Percentiles rank a stretch among this genome's conserved stretches.
These are phyloP conservation scores for Platismatia glauca DNA, from an alignment of 495 filamentous ascomycete species.

Conservation along the genomic window DNA sequence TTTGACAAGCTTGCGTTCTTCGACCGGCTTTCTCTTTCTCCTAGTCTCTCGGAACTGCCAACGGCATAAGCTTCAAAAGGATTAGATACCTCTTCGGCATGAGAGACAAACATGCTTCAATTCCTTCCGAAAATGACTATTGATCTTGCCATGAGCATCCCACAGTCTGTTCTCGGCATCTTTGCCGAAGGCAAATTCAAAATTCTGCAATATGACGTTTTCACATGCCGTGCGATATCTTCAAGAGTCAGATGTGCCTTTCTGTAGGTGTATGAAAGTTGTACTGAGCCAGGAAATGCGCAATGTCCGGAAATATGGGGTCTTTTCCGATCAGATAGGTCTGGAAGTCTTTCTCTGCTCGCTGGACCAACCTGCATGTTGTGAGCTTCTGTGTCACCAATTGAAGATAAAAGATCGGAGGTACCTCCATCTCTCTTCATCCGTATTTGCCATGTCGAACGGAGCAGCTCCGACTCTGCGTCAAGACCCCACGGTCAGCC, in stretches of 20 bases:
- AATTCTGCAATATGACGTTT: constrained; percentile 62
- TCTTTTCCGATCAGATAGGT: constrained; percentile 45
- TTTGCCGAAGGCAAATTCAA: constrained; percentile 54
- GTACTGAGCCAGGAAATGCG: constrained; percentile 51
- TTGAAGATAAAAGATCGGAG: neutral
- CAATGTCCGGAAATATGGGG: constrained; percentile 47
- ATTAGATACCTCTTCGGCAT: neutral
- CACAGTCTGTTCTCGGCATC: constrained; percentile 66
- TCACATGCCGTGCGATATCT: constrained; percentile 65
- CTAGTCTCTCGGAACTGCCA: constrained; percentile 44
- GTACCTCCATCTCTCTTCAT: constrained; percentile 45
- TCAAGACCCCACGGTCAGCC: constrained; percentile 45
- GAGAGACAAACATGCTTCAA: constrained; percentile 39
- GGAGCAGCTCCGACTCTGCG: constrained; percentile 22
- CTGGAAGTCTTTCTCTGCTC: constrained; percentile 40
- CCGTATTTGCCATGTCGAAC: constrained; percentile 39
- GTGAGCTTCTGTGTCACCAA: constrained; percentile 22
- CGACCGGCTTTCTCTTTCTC: constrained; percentile 58
- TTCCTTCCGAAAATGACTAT: constrained; percentile 62
- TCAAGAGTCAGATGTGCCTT: constrained; percentile 23
- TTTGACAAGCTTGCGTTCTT: constrained; percentile 69
- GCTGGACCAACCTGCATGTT: constrained; percentile 36
- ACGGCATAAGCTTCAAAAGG: neutral
- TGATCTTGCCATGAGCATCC: constrained; percentile 68
- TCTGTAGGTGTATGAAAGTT: constrained; percentile 1